Percentiles rank a stretch among this genome's conserved stretches.
Conservation (phyloP, 2,329 filamentous ascomycete genomes). For the Ambrosiella beaveri region DNA sequence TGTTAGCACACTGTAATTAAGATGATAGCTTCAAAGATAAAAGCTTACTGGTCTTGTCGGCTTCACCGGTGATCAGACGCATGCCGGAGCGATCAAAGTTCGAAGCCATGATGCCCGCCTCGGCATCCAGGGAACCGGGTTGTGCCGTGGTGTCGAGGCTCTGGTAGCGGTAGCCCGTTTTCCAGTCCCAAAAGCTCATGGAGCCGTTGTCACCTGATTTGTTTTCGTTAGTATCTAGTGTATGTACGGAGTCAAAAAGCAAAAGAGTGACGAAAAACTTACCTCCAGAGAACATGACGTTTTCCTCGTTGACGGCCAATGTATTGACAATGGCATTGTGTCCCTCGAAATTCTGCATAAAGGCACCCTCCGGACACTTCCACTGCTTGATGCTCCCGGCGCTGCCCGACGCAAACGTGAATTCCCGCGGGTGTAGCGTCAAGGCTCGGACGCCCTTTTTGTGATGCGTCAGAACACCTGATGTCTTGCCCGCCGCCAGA, state of each 20-base stretch:
- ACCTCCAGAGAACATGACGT: conserved; percentile 82
- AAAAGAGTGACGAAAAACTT: conserved; percentile 13
- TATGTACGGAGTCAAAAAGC: too few relatives aligned
- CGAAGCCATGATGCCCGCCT: conserved; percentile 85
- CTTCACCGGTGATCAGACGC: conserved; percentile 82
- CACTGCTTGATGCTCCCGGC: conserved; percentile 96
- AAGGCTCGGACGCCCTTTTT: conserved; percentile 89
- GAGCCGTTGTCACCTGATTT: conserved; percentile 64
- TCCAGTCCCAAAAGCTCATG: conserved; percentile 99
- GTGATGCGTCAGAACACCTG: conserved; percentile 92
- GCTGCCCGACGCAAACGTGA: conserved; percentile 86
- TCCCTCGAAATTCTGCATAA: conserved; percentile 98
- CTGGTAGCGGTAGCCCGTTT: conserved; percentile 85
- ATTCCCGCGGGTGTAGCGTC: conserved; percentile 74
- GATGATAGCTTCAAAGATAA: background rate
- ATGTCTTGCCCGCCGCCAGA: conserved; percentile 85
- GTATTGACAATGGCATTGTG: conserved; percentile 96
- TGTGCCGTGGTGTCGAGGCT: conserved; percentile 80
- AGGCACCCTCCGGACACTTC: conserved; percentile 94
- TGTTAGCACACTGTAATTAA: background rate
- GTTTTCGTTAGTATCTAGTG: background rate
- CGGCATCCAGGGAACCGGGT: conserved; percentile 82
- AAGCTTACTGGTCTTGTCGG: conserved; percentile 71
- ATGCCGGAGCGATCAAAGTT: conserved; percentile 82
- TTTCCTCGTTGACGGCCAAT: conserved; percentile 80